Evolutionary conservation across 345 rosid species (phyloP).

Genomic region (Ailanthus altissimus): DNA sequence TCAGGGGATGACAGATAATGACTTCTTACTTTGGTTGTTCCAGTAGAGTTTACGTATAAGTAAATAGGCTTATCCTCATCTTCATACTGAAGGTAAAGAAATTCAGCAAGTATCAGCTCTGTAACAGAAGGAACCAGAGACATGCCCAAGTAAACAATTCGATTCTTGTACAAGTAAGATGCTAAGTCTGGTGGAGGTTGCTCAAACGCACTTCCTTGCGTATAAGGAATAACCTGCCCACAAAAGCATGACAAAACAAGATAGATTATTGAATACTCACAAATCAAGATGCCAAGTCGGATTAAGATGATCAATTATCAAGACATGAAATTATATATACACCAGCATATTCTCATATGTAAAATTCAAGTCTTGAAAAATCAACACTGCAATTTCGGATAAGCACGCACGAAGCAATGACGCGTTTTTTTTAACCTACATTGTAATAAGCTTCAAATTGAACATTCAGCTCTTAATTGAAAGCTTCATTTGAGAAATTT

Average conservation of each 20-base stretch:
- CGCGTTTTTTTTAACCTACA: neutral
- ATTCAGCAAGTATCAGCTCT: conserved; percentile 77
- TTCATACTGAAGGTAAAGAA: conserved; percentile 90
- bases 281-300: neutral
- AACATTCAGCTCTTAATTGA: neutral
- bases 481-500: neutral
- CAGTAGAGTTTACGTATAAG: conserved; percentile 91
- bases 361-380: neutral
- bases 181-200: conserved; percentile 96
- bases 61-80: conserved; percentile 83
- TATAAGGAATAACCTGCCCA: conserved; percentile 80
- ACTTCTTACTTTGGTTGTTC: conserved; percentile 74
- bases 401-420: neutral
- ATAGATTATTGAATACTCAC: neutral
- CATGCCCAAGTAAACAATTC: conserved; percentile 96
- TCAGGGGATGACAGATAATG: conserved; percentile 9
- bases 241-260: neutral
- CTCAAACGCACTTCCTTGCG: conserved; percentile 72
- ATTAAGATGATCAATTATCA: neutral
- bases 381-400: neutral
- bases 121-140: conserved; percentile 90
- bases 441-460: neutral
- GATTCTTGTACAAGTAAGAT: conserved; percentile 72
- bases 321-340: neutral
- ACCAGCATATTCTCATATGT: neutral